These are phyloP conservation scores for Galeopsis tetrahit DNA, from an alignment of 257 asterid genomes.

Conservation along the genomic window DNA sequence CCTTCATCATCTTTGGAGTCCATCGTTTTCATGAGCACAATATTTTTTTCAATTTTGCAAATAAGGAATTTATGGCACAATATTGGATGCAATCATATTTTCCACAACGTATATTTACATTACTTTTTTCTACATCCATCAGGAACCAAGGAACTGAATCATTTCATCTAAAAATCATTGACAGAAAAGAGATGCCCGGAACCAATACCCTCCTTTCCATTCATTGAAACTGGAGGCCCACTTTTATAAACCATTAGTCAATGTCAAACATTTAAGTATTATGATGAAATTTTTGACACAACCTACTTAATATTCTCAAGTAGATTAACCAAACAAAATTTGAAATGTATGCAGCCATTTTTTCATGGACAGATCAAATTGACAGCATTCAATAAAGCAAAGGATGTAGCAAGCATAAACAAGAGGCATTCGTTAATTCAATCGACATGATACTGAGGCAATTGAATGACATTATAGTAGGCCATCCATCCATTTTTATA, in stretches of 20 bases:
- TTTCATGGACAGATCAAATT: neutral
- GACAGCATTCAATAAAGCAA: neutral
- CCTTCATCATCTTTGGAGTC: neutral
- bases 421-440: neutral
- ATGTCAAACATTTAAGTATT: neutral
- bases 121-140: neutral
- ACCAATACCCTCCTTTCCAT: neutral
- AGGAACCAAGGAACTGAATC: neutral
- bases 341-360: neutral
- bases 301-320: constrained; percentile 1
- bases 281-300: neutral
- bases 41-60: neutral
- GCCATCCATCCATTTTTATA: too few relatives aligned
- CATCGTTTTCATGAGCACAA: neutral
- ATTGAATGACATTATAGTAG: neutral
- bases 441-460: neutral
- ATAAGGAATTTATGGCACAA: constrained; percentile 9
- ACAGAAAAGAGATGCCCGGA: neutral
- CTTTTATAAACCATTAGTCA: neutral
- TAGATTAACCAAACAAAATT: neutral
- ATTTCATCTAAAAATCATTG: neutral
- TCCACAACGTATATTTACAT: neutral
- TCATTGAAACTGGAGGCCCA: neutral
- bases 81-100: neutral
- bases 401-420: neutral